phyloP scores from a whole-genome alignment of 2,329 filamentous ascomycete species.

The Monilinia fructicola region DNA sequence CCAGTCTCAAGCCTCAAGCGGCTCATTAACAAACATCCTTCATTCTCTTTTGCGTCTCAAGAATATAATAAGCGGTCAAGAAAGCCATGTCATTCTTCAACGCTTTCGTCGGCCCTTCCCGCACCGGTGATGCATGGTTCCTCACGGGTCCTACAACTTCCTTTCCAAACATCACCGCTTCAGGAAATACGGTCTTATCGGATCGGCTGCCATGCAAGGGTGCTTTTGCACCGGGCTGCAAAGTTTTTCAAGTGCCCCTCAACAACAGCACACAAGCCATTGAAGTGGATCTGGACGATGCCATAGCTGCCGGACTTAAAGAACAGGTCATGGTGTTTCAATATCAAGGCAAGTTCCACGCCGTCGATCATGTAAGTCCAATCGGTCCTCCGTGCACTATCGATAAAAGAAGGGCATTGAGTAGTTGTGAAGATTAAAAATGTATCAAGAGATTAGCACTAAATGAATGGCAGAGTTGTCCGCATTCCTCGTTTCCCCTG shows the following conservation, averaged over 20 bases:
- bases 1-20: no score
- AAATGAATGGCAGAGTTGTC: slow-evolving; percentile 54
- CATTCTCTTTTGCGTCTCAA: no score
- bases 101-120: slow-evolving; percentile 27
- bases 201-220: slow-evolving; percentile 40
- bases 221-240: slow-evolving; percentile 55
- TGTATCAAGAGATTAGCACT: not conserved
- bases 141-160: slow-evolving; percentile 20
- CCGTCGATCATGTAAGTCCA: slow-evolving; percentile 62
- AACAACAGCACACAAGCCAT: slow-evolving; percentile 43
- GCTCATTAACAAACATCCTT: no score
- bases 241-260: slow-evolving; percentile 54
- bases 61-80: not conserved
- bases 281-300: slow-evolving; percentile 42
- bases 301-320: slow-evolving; percentile 42
- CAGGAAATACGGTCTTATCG: slow-evolving; percentile 16
- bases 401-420: no score
- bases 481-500: slow-evolving; percentile 65
- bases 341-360: slow-evolving; percentile 62
- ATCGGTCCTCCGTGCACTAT: slow-evolving; percentile 14
- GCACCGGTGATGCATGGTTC: slow-evolving; percentile 26
- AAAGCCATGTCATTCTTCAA: slow-evolving; percentile 10
- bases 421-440: not conserved
- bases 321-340: slow-evolving; percentile 66
- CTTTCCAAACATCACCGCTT: slow-evolving; percentile 25